These are phyloP conservation scores for Wickerhamiella occidentalis DNA, from an alignment of 805 yeast genomes.

Conservation along the genomic window DNA sequence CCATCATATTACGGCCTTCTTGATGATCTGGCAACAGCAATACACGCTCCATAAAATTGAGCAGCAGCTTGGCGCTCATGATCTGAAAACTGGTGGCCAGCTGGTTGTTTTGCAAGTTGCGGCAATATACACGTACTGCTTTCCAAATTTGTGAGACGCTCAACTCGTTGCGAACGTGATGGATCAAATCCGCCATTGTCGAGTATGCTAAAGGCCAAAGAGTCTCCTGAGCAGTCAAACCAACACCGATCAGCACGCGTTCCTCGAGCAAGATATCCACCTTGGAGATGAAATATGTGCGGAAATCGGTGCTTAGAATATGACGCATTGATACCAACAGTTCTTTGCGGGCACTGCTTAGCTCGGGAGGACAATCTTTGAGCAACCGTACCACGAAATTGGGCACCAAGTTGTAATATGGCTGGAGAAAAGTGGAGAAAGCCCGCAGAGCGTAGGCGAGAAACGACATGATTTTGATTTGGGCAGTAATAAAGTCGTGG, in stretches of 20 bases:
- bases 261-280: slow-evolving; percentile 79
- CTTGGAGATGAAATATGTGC: slow-evolving; percentile 71
- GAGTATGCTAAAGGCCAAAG: slow-evolving; percentile 88
- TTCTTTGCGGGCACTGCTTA: slow-evolving; percentile 85
- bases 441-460: slow-evolving; percentile 86
- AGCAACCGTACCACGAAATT: slow-evolving; percentile 72
- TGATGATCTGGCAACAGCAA: slow-evolving; percentile 67
- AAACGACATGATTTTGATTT: slow-evolving; percentile 92
- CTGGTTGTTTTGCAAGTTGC: slow-evolving; percentile 64
- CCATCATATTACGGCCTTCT: slow-evolving; percentile 72
- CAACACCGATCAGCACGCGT: slow-evolving; percentile 78
- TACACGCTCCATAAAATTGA: slow-evolving; percentile 81
- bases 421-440: slow-evolving; percentile 51
- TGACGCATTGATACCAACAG: slow-evolving; percentile 88
- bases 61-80: slow-evolving; percentile 83
- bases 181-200: slow-evolving; percentile 90
- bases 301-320: slow-evolving; percentile 80
- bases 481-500: slow-evolving; percentile 82
- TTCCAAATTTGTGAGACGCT: slow-evolving; percentile 76
- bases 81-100: slow-evolving; percentile 84
- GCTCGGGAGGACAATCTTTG: slow-evolving; percentile 92
- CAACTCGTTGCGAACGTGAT: slow-evolving; percentile 74
- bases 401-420: slow-evolving; percentile 57
- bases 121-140: slow-evolving; percentile 72
- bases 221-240: slow-evolving; percentile 81